phyloP scores from a whole-genome alignment of 768 basidiomycete genomes.

The Tremella mesenterica region DNA sequence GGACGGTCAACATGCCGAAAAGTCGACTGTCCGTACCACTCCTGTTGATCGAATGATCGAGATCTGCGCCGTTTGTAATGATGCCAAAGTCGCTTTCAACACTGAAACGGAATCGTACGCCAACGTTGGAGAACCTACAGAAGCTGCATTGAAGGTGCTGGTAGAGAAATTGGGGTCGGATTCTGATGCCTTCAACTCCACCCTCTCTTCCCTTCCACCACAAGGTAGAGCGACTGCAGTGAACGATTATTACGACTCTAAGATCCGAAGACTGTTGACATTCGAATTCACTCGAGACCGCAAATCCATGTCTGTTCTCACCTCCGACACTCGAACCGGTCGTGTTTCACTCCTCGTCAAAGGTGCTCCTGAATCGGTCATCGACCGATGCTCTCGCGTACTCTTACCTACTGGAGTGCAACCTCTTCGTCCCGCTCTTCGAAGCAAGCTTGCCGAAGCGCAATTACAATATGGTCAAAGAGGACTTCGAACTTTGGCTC shows the following conservation, averaged over 20 bases:
- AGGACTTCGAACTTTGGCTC: constrained; percentile 82
- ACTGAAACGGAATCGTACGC: constrained; percentile 64
- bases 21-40: constrained; percentile 43
- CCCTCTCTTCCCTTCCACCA: constrained; percentile 54
- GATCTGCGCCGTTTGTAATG: constrained; percentile 89
- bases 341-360: constrained; percentile 70
- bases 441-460: constrained; percentile 55
- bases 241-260: constrained; percentile 70
- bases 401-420: constrained; percentile 50
- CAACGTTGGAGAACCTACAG: constrained; percentile 92
- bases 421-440: constrained; percentile 59
- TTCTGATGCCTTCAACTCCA: constrained; percentile 49
- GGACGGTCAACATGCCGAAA: constrained; percentile 59
- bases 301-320: constrained; percentile 98
- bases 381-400: constrained; percentile 66
- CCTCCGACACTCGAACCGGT: constrained; percentile 53
- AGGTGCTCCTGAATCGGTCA: constrained; percentile 89
- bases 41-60: constrained; percentile 57
- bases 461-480: constrained; percentile 65
- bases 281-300: constrained; percentile 97
- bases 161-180: constrained; percentile 84
- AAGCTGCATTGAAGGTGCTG: constrained; percentile 89
- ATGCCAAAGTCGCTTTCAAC: constrained; percentile 80
- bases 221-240: constrained; percentile 67
- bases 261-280: constrained; percentile 71